A percentile compares a stretch with the other conserved stretches of the same genome.
Conservation (phyloP, 2,329 filamentous ascomycete genomes). For the Neonectria neomacrospora region DNA sequence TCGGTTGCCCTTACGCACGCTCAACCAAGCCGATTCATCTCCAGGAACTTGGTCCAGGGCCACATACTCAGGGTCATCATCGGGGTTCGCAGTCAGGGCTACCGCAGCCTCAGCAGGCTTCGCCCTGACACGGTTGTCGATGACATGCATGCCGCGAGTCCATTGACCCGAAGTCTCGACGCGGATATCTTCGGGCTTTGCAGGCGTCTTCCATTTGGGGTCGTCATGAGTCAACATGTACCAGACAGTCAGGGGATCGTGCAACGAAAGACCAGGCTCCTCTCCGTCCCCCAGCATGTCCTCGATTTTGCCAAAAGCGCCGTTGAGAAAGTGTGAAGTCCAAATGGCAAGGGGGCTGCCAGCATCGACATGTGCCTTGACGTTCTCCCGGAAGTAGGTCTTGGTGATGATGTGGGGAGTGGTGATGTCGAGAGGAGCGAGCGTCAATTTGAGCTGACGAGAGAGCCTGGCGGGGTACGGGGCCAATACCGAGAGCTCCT, state of each 20-base stretch:
- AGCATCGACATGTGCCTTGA: constrained; percentile 65
- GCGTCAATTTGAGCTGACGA: constrained; percentile 71
- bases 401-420: constrained; percentile 73
- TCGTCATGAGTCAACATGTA: constrained; percentile 74
- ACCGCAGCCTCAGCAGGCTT: constrained; percentile 60
- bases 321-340: constrained; percentile 77
- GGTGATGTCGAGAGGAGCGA: constrained; percentile 84
- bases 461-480: constrained; percentile 73
- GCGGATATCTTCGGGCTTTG: constrained; percentile 80
- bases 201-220: constrained; percentile 66
- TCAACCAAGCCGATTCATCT: constrained; percentile 83
- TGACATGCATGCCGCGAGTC: constrained; percentile 90
- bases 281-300: constrained; percentile 67
- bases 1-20: constrained; percentile 78
- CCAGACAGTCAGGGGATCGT: constrained; percentile 84
- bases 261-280: constrained; percentile 72
- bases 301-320: constrained; percentile 76
- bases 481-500: constrained; percentile 61
- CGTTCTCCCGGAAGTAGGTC: constrained; percentile 66
- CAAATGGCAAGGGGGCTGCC: constrained; percentile 80
- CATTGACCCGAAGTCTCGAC: constrained; percentile 93
- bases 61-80: constrained; percentile 54
- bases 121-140: constrained; percentile 75
- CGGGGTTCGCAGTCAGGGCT: constrained; percentile 54
- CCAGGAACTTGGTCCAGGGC: constrained; percentile 67